Conservation (phyloP, 208 protist genomes). For the Crithidia fasciculata region DNA sequence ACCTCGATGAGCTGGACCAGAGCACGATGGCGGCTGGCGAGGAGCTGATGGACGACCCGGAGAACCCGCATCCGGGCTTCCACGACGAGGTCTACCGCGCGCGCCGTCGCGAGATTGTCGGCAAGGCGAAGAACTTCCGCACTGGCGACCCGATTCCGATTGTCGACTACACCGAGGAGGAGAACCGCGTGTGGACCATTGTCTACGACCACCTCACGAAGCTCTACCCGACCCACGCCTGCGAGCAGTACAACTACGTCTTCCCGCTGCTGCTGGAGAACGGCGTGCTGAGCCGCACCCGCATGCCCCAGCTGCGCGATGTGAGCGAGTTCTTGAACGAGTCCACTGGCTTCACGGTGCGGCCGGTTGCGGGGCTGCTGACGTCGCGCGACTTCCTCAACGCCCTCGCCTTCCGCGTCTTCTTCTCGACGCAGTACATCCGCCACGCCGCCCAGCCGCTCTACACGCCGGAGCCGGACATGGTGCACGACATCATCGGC, state of each 20-base stretch:
- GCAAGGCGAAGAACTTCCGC: constrained; percentile 77
- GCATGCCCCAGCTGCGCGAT: constrained; percentile 95
- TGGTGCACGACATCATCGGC: constrained; percentile 96
- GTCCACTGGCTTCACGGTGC: constrained; percentile 93
- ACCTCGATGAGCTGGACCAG: constrained; percentile 90
- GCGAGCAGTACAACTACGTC: constrained; percentile 92
- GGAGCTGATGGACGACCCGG: constrained; percentile 88
- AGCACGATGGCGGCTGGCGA: constrained; percentile 81
- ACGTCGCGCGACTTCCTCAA: constrained; percentile 96
- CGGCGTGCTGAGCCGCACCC: constrained; percentile 88
- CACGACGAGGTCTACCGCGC: constrained; percentile 93
- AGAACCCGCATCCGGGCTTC: constrained; percentile 95
- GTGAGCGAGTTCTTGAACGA: constrained; percentile 93
- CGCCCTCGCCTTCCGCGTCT: constrained; percentile 95
- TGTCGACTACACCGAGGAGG: constrained; percentile 93
- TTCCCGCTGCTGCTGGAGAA: constrained; percentile 93
- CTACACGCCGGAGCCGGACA: constrained; percentile 97
- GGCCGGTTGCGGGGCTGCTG: constrained; percentile 94
- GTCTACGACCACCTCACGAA: constrained; percentile 87
- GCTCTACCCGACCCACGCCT: constrained; percentile 94
- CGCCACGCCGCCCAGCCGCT: constrained; percentile 93
- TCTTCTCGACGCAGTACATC: constrained; percentile 98
- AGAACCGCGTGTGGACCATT: constrained; percentile 89
- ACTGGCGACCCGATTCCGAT: constrained; percentile 85
- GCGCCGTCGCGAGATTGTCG: constrained; percentile 83